Conservation (phyloP, 164 flowering plant species). For the Liriodendron chinense region DNA sequence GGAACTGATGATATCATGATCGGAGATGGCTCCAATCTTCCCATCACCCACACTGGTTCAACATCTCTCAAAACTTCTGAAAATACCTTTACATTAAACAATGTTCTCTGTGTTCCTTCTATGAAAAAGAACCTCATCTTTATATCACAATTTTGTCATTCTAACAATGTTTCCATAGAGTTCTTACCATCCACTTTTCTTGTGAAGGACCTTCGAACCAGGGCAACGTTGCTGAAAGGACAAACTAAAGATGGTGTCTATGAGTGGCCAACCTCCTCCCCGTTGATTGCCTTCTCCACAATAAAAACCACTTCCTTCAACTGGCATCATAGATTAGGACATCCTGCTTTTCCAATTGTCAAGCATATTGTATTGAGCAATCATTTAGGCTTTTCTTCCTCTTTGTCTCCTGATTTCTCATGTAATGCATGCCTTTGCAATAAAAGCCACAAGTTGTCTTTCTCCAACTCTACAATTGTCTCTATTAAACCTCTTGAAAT, state of each 20-base stretch:
- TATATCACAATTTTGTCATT: not conserved
- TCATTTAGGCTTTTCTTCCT: not conserved
- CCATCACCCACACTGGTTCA: not conserved
- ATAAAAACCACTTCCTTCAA: not conserved
- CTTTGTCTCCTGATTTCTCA: not conserved
- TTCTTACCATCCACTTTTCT: not conserved
- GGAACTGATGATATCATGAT: not conserved
- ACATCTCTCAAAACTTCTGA: not conserved
- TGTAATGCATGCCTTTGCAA: slow-evolving; percentile 4
- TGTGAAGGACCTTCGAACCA: not conserved
- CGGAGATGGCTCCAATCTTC: slow-evolving; percentile 2
- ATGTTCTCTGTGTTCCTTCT: not conserved
- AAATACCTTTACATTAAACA: not conserved
- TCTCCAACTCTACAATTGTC: slow-evolving; percentile 1
- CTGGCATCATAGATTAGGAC: not conserved
- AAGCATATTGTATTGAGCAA: not conserved
- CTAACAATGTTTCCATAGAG: not conserved
- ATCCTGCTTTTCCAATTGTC: not conserved
- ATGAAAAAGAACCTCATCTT: not conserved
- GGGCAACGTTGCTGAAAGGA: not conserved
- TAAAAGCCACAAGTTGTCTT: slow-evolving; percentile 7
- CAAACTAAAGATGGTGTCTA: slow-evolving; percentile 3
- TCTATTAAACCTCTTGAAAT: not conserved
- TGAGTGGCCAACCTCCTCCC: not conserved
- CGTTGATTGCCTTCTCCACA: not conserved